Conservation (phyloP, 768 basidiomycete genomes). For the Pleurotus pulmonarius region DNA sequence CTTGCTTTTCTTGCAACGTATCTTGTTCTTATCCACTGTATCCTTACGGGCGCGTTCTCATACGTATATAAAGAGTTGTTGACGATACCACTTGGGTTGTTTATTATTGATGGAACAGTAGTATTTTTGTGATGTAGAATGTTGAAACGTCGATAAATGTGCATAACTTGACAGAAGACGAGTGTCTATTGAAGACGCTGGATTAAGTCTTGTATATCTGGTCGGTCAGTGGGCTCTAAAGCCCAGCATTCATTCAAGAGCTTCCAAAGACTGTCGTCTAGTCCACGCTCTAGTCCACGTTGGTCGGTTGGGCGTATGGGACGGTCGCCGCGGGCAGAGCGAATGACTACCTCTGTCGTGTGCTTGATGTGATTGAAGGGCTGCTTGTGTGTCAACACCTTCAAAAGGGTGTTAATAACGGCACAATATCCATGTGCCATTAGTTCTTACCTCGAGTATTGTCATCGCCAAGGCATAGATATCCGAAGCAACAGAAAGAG, state of each 20-base stretch:
- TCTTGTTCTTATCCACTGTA: constrained; percentile 18
- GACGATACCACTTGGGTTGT: constrained; percentile 2
- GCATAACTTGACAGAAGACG: too few relatives aligned
- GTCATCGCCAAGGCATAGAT: constrained; percentile 59
- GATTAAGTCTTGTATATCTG: constrained; percentile 10
- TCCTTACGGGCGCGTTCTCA: constrained; percentile 9
- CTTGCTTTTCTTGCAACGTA: constrained; percentile 11
- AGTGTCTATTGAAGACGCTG: background rate
- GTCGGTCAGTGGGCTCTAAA: constrained; percentile 7
- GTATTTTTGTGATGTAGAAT: background rate
- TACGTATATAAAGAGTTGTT: background rate
- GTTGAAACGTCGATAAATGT: too few relatives aligned
- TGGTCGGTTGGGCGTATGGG: constrained; percentile 12
- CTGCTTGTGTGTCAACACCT: constrained; percentile 52
- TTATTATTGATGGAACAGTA: background rate
- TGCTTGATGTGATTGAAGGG: constrained; percentile 49
- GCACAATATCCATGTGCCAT: background rate
- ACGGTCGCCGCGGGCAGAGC: constrained; percentile 20
- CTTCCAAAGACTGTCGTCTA: constrained; percentile 16
- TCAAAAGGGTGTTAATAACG: background rate
- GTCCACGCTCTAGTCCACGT: constrained; percentile 11
- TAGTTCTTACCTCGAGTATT: constrained; percentile 41
- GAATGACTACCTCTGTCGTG: constrained; percentile 48
- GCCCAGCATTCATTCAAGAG: constrained; percentile 14
- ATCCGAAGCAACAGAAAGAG: constrained; percentile 44